A percentile compares a stretch with the other conserved stretches of the same genome.
Conservation (phyloP, 495 filamentous ascomycete species). For the Massariosphaeria phaeospora region DNA sequence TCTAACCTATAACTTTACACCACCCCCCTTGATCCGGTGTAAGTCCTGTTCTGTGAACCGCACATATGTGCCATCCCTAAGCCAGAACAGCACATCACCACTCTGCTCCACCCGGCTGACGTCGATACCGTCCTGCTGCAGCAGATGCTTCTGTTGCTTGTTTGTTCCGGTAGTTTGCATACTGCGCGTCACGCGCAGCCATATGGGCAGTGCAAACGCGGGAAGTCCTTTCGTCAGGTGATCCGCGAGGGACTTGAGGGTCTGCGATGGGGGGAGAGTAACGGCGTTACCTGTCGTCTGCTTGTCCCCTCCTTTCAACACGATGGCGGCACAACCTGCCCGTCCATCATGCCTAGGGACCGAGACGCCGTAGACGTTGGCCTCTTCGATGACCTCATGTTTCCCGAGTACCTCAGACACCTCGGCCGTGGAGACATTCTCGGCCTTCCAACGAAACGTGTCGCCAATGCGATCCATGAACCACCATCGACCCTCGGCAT, state of each 20-base stretch:
- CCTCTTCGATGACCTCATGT: slow-evolving; percentile 65
- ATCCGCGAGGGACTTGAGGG: slow-evolving; percentile 21
- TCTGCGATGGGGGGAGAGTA: slow-evolving; percentile 9
- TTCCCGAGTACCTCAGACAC: slow-evolving; percentile 67
- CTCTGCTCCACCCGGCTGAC: slow-evolving; percentile 48
- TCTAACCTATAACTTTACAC: slow-evolving; percentile 59
- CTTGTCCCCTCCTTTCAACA: slow-evolving; percentile 31
- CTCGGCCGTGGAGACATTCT: slow-evolving; percentile 75
- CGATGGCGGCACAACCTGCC: slow-evolving; percentile 70
- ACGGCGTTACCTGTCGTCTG: not conserved
- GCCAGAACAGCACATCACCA: slow-evolving; percentile 64
- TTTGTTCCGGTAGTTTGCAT: slow-evolving; percentile 74
- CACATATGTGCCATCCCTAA: slow-evolving; percentile 60
- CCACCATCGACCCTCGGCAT: slow-evolving; percentile 67
- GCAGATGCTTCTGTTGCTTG: slow-evolving; percentile 73
- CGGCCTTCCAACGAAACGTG: slow-evolving; percentile 40
- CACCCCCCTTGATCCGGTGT: slow-evolving; percentile 59
- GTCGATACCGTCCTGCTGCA: slow-evolving; percentile 72
- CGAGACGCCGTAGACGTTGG: slow-evolving; percentile 83
- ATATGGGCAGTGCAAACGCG: slow-evolving; percentile 71
- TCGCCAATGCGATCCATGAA: slow-evolving; percentile 65
- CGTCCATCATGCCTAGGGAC: slow-evolving; percentile 81
- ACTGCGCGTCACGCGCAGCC: slow-evolving; percentile 60
- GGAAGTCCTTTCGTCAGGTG: slow-evolving; percentile 58
- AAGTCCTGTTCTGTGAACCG: slow-evolving; percentile 63